Evolutionary conservation across 176 grass and related monocot species (phyloP).

Genomic region (Coix lacrymajobi): DNA sequence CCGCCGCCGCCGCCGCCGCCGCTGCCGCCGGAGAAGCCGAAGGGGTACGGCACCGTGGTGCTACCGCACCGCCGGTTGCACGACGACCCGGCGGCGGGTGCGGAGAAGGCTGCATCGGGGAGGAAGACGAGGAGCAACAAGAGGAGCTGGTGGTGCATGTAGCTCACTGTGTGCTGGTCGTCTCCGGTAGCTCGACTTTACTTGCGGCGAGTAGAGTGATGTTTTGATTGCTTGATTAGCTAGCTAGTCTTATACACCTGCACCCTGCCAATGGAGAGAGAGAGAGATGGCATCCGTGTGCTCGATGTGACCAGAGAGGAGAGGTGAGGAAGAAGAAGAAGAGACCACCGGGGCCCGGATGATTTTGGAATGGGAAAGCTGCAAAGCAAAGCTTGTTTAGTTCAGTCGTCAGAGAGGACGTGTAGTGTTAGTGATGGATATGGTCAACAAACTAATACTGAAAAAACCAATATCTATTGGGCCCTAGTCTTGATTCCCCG

Average conservation of each 20-base stretch:
- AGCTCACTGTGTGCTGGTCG: background rate
- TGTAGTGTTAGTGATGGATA: too few relatives aligned
- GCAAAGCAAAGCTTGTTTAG: background rate
- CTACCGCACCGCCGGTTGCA: conserved; percentile 37
- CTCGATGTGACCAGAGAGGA: background rate
- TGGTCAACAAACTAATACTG: background rate
- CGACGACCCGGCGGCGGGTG: background rate
- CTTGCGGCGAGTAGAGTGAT: background rate
- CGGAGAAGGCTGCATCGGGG: background rate
- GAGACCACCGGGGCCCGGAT: background rate
- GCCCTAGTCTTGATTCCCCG: background rate
- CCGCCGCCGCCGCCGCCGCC: too few relatives aligned
- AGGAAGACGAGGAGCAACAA: conserved; percentile 9
- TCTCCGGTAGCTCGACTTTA: background rate
- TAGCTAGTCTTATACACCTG: background rate
- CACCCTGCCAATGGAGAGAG: background rate
- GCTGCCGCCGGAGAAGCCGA: conserved; percentile 45
- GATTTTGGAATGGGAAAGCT: background rate
- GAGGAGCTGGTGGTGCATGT: background rate
- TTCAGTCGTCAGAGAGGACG: background rate
- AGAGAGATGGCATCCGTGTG: background rate
- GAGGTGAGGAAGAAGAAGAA: background rate
- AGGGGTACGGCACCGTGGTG: conserved; percentile 27
- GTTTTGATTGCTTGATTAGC: background rate
- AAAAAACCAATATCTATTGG: background rate